These are phyloP conservation scores for Debaryomycetaceae sp. DNA, from an alignment of 1,139 yeast species.

Conservation along the genomic window DNA sequence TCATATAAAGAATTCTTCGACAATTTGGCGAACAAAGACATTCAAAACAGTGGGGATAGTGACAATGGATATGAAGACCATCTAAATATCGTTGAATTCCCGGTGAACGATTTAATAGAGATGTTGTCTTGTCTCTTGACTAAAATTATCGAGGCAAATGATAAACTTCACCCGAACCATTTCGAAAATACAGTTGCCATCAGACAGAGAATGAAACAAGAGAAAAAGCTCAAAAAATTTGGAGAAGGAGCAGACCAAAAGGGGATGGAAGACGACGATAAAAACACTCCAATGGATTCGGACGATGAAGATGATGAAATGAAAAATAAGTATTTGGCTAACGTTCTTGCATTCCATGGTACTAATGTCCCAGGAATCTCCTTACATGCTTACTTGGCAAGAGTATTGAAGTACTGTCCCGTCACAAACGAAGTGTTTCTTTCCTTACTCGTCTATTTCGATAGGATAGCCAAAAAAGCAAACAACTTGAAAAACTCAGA, in stretches of 20 bases:
- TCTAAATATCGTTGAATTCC: conserved; percentile 77
- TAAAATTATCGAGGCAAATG: conserved; percentile 91
- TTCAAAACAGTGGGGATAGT: conserved; percentile 8
- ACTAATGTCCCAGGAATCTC: conserved; percentile 93
- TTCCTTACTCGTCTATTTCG: conserved; percentile 87
- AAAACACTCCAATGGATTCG: conserved; percentile 15
- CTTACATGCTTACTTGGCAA: conserved; percentile 79
- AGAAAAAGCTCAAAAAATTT: conserved; percentile 26
- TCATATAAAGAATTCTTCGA: conserved; percentile 40
- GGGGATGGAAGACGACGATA: conserved; percentile 11
- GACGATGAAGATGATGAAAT: conserved; percentile 43
- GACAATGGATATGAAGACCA: conserved; percentile 42
- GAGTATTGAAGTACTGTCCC: conserved; percentile 95
- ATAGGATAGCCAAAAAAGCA: conserved; percentile 87
- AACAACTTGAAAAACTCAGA: conserved; percentile 40
- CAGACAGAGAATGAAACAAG: conserved; percentile 43
- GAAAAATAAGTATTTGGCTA: conserved; percentile 60
- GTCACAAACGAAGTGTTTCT: conserved; percentile 95
- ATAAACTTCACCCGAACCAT: conserved; percentile 72
- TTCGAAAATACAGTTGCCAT: conserved; percentile 51
- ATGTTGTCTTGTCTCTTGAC: conserved; percentile 85
- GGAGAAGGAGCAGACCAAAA: conserved; percentile 14
- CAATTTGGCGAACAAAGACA: conserved; percentile 27
- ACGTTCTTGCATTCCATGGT: conserved; percentile 90
- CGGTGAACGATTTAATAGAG: conserved; percentile 72